Evolutionary conservation across 78 protist species (phyloP).

Genomic region (Emiliania huxleyi): DNA sequence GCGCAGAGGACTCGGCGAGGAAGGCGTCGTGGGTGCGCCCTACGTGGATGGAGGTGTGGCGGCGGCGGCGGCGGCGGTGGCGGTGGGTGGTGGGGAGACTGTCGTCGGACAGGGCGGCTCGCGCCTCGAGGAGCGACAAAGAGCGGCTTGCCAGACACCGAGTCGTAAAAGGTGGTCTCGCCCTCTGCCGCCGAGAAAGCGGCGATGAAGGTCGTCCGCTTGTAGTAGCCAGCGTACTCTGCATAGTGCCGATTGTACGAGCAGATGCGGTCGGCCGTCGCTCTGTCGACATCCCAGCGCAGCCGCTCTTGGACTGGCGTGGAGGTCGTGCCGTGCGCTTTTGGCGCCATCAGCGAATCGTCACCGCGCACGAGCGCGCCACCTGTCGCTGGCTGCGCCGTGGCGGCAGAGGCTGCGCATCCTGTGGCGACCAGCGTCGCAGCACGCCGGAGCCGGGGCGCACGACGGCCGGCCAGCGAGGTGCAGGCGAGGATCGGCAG

Average conservation of each 20-base stretch:
- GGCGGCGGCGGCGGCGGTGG: too few species aligned
- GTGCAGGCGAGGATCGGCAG: too few species aligned
- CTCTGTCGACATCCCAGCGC: background rate
- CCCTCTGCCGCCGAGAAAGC: background rate
- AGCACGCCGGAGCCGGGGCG: too few species aligned
- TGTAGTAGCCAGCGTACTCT: background rate
- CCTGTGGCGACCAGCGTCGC: too few species aligned
- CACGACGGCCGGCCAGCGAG: too few species aligned
- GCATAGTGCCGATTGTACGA: slow-evolving; percentile 47
- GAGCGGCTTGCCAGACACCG: slow-evolving; percentile 36
- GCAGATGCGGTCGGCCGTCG: slow-evolving; percentile 37
- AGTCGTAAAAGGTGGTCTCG: slow-evolving; percentile 12
- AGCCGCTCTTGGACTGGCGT: slow-evolving; percentile 12
- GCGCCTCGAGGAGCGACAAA: slow-evolving; percentile 35
- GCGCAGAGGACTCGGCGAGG: too few species aligned
- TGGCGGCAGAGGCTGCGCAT: too few species aligned
- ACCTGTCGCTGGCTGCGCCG: too few species aligned
- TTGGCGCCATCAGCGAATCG: background rate
- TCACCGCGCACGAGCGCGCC: background rate
- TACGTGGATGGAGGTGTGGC: too few species aligned
- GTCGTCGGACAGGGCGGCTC: too few species aligned
- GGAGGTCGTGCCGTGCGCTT: slow-evolving; percentile 20
- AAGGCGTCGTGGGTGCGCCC: too few species aligned
- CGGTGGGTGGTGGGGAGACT: too few species aligned
- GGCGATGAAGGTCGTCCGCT: background rate